A percentile compares a stretch with the other conserved stretches of the same genome.
Evolutionary conservation across 1,139 yeast species (phyloP).

Genomic region (Citeromyces siamensis): DNA sequence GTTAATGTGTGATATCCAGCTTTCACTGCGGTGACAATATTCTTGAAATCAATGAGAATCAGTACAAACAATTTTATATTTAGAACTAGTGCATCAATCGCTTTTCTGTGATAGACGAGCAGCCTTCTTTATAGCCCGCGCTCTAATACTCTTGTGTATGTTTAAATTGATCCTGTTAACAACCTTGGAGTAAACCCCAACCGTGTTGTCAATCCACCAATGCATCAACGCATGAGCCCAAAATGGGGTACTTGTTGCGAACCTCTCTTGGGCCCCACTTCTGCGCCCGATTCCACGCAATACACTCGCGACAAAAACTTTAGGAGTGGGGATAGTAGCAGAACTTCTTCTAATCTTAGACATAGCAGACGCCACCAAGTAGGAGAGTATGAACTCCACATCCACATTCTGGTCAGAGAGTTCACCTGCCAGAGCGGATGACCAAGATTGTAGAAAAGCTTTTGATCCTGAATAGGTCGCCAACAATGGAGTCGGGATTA

Average conservation of each 20-base stretch:
- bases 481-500: conserved; percentile 82
- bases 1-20: no score
- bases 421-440: conserved; percentile 82
- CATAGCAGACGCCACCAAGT: conserved; percentile 91
- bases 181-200: conserved; percentile 67
- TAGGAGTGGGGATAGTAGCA: conserved; percentile 69
- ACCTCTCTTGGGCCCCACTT: conserved; percentile 88
- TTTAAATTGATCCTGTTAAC: conserved; percentile 56
- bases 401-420: conserved; percentile 57
- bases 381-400: conserved; percentile 80
- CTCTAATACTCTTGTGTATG: conserved; percentile 75
- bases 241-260: conserved; percentile 79
- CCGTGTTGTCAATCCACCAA: conserved; percentile 63
- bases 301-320: conserved; percentile 59
- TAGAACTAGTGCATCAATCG: conserved; percentile 9
- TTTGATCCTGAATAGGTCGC: conserved; percentile 96
- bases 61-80: no score
- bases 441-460: conserved; percentile 91
- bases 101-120: conserved; percentile 24
- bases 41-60: no score
- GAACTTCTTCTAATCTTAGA: conserved; percentile 81
- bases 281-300: conserved; percentile 67
- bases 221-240: conserved; percentile 95
- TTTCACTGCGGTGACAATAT: no score
- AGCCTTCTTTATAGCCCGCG: conserved; percentile 73